Evolutionary conservation across 2,329 filamentous ascomycete species (phyloP).

Genomic region (Alternaria hordeiaustralica): DNA sequence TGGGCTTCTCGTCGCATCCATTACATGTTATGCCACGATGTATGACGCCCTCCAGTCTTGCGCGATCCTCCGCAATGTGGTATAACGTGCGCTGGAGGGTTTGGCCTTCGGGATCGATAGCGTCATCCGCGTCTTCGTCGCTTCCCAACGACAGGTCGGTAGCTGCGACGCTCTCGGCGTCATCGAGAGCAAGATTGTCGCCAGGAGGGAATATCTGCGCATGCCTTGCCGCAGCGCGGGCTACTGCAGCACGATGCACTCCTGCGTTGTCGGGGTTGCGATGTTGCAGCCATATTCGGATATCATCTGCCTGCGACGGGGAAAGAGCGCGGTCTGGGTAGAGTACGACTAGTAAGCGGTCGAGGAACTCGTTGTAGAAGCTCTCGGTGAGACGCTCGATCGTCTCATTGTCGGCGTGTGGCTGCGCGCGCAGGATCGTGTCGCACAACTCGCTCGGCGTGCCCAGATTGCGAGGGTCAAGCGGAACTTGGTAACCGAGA

Average conservation of each 20-base stretch:
- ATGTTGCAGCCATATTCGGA: conserved; percentile 26
- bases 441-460: conserved; percentile 27
- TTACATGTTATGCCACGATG: conserved; percentile 94
- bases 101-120: conserved; percentile 64
- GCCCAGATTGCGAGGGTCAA: conserved; percentile 33
- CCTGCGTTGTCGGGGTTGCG: conserved; percentile 19
- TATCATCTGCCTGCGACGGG: conserved; percentile 23
- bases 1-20: conserved; percentile 83
- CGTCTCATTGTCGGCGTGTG: conserved; percentile 24
- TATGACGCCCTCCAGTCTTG: conserved; percentile 75
- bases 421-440: conserved; percentile 25
- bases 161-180: conserved; percentile 39
- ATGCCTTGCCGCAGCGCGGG: conserved; percentile 33
- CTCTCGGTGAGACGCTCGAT: conserved; percentile 29
- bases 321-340: conserved; percentile 30
- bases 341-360: conserved; percentile 32
- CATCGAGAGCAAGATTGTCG: conserved; percentile 17
- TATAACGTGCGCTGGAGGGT: conserved; percentile 87
- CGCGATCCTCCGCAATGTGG: conserved; percentile 91
- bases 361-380: conserved; percentile 40
- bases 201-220: conserved; percentile 16
- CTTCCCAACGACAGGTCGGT: conserved; percentile 40
- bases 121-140: conserved; percentile 46
- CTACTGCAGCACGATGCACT: conserved; percentile 9
- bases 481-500: conserved; percentile 29